A percentile compares a stretch with the other conserved stretches of the same genome.
Conservation (phyloP, 345 rosid species). For the Acer campestre region DNA sequence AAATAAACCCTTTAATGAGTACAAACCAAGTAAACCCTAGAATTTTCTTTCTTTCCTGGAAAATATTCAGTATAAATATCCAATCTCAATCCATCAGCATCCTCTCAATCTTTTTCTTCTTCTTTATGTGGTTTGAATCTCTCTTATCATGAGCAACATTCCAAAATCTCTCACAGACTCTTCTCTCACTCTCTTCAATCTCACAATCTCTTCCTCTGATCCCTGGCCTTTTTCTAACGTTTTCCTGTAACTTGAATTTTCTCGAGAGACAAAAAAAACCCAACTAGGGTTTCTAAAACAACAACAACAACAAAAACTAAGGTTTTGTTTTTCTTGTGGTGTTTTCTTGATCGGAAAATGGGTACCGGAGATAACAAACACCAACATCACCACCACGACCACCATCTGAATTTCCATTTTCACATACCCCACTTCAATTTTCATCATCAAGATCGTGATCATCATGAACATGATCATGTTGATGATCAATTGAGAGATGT, state of each 20-base stretch:
- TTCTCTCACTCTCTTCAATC: conserved; percentile 65
- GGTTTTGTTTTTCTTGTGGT: neutral
- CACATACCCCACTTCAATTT: conserved; percentile 49
- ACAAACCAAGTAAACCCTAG: conserved; percentile 16
- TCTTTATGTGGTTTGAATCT: conserved; percentile 23
- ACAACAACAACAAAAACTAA: neutral
- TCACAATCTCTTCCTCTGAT: conserved; percentile 77
- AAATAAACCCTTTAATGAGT: conserved; percentile 14
- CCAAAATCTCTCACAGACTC: conserved; percentile 80
- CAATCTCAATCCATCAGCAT: neutral
- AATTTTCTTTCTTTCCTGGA: neutral
- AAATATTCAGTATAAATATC: conserved; percentile 16
- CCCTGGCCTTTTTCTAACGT: conserved; percentile 81
- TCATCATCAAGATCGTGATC: conserved; percentile 17
- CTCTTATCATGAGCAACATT: conserved; percentile 80
- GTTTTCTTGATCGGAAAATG: conserved; percentile 25
- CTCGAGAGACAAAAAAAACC: neutral
- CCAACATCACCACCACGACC: conserved; percentile 23
- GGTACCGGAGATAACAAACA: conserved; percentile 34
- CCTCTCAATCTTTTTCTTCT: conserved; percentile 12
- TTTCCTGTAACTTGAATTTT: conserved; percentile 28
- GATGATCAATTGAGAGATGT: conserved; percentile 38
- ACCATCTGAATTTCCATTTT: conserved; percentile 49
- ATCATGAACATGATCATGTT: neutral
- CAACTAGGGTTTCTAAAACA: neutral